Evolutionary conservation across 345 rosid genomes (phyloP).

Genomic region (Acer yangbiense): DNA sequence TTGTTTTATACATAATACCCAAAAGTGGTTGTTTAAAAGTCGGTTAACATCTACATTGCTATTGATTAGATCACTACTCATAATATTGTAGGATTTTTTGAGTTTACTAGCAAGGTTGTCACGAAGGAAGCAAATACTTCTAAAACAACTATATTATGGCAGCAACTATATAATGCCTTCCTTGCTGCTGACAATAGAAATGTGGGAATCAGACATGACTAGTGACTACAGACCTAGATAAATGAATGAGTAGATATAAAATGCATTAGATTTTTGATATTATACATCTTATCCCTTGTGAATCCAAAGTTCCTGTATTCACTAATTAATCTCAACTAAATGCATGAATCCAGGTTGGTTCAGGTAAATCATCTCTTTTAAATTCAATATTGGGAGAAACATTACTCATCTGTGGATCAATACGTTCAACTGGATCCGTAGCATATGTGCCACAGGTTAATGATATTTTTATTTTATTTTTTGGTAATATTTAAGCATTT

Average conservation of each 20-base stretch:
- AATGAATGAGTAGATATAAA: neutral
- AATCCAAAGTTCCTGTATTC: neutral
- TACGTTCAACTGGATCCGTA: slow-evolving; percentile 53
- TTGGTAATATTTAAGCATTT: slow-evolving; percentile 16
- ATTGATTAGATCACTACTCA: neutral
- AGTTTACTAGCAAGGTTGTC: neutral
- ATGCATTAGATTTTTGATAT: neutral
- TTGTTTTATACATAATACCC: neutral
- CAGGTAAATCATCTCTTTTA: slow-evolving; percentile 92
- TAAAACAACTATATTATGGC: neutral
- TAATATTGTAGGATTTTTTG: neutral
- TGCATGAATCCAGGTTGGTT: slow-evolving; percentile 71
- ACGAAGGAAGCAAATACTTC: neutral
- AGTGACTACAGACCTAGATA: neutral
- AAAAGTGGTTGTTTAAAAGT: neutral
- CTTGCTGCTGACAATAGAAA: neutral
- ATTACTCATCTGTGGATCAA: slow-evolving; percentile 62
- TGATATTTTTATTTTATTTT: neutral
- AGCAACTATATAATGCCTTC: neutral
- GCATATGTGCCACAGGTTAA: slow-evolving; percentile 95
- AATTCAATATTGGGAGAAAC: slow-evolving; percentile 73
- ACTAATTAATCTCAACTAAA: slow-evolving; percentile 15
- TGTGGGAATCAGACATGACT: neutral
- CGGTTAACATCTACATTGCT: neutral
- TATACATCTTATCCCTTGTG: neutral